phyloP scores from a whole-genome alignment of 441 rosid genomes.

The Daphne laureola region DNA sequence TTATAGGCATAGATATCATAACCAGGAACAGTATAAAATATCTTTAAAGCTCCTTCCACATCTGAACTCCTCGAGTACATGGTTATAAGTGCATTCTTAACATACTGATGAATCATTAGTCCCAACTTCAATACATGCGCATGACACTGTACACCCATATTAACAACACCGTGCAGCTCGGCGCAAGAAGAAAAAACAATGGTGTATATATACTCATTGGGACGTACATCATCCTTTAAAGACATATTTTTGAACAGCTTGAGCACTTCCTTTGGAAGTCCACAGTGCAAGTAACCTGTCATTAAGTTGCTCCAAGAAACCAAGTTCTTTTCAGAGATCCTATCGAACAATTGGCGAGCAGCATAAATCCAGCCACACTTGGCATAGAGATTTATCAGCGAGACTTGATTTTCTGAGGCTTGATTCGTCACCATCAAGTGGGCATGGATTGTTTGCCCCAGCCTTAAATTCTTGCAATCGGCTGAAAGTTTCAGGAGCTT shows the following conservation, averaged over 20 bases:
- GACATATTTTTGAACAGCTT: constrained; percentile 45
- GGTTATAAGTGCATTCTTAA: constrained; percentile 43
- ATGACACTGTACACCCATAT: constrained; percentile 63
- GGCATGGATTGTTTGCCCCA: constrained; percentile 52
- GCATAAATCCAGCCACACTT: constrained; percentile 40
- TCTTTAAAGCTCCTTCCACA: constrained; percentile 31
- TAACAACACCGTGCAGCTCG: constrained; percentile 19
- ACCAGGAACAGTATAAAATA: constrained; percentile 33
- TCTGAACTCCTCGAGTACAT: constrained; percentile 41
- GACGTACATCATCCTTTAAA: constrained; percentile 25
- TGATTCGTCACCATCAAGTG: constrained; percentile 32
- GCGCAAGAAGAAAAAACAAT: constrained; percentile 51
- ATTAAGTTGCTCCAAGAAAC: constrained; percentile 67
- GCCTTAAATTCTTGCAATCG: constrained; percentile 29
- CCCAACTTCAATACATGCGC: constrained; percentile 51
- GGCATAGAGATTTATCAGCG: constrained; percentile 42
- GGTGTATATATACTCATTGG: constrained; percentile 57
- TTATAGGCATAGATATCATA: constrained; percentile 43
- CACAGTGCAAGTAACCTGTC: constrained; percentile 52
- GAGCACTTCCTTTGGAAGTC: constrained; percentile 41
- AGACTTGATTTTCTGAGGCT: constrained; percentile 15
- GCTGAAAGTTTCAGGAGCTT: constrained; percentile 51
- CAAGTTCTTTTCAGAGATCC: constrained; percentile 47
- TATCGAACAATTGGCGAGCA: constrained; percentile 64
- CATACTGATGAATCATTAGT: constrained; percentile 50